These are phyloP conservation scores for Boletus barrowsii DNA, from an alignment of 768 basidiomycete genomes.

Conservation along the genomic window DNA sequence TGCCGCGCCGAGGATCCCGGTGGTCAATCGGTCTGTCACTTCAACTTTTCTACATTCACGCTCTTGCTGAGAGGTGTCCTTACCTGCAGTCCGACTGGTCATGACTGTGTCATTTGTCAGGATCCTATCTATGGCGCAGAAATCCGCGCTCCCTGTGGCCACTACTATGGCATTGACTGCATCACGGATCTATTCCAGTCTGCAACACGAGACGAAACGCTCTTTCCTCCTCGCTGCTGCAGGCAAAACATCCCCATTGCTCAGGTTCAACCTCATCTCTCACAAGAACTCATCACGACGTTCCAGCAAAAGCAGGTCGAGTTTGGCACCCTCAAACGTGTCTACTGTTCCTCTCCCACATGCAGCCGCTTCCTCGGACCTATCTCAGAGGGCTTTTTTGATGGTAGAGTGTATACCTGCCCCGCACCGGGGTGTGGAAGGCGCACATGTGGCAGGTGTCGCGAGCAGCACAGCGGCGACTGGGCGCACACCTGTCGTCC, in stretches of 20 bases:
- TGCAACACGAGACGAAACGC: conserved; percentile 36
- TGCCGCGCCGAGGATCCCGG: background rate
- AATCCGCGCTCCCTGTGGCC: conserved; percentile 32
- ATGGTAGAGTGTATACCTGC: conserved; percentile 17
- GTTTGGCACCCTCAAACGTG: conserved; percentile 32
- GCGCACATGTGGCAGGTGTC: conserved; percentile 26
- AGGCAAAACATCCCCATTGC: conserved; percentile 28
- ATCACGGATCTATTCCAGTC: conserved; percentile 33
- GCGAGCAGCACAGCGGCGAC: conserved; percentile 21
- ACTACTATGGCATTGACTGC: conserved; percentile 36
- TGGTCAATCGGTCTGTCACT: conserved; percentile 15
- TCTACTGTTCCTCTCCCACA: conserved; percentile 34
- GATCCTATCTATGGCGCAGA: conserved; percentile 30
- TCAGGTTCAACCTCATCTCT: conserved; percentile 25
- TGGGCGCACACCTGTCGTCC: conserved; percentile 25
- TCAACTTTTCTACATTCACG: background rate
- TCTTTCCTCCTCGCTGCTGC: conserved; percentile 42
- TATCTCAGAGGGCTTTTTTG: conserved; percentile 24
- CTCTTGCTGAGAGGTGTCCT: background rate
- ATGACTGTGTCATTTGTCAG: conserved; percentile 35
- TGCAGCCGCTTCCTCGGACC: conserved; percentile 40
- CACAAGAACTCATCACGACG: conserved; percentile 12
- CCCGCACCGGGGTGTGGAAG: conserved; percentile 16
- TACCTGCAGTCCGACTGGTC: conserved; percentile 18
- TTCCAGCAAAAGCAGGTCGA: conserved; percentile 30